phyloP scores from a whole-genome alignment of 2,329 filamentous ascomycete genomes.

The Colletotrichum higginsianum region DNA sequence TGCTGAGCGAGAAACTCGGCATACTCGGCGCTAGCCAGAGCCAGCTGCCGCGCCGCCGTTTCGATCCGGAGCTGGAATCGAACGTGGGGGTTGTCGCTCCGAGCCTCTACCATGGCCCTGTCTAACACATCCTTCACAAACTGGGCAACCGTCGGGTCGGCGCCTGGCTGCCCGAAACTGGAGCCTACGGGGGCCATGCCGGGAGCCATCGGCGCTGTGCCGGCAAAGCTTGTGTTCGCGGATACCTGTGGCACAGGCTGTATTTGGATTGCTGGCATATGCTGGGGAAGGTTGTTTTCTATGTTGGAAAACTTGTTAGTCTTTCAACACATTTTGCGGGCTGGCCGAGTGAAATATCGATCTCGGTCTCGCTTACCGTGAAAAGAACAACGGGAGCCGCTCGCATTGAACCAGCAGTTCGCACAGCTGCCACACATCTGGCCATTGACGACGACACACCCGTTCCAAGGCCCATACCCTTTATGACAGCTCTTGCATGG shows the following conservation, averaged over 20 bases:
- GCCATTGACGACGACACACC: constrained; percentile 71
- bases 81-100: constrained; percentile 58
- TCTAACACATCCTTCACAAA: constrained; percentile 59
- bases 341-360: neutral
- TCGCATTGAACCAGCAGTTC: constrained; percentile 76
- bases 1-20: constrained; percentile 58
- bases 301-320: constrained; percentile 22
- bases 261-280: constrained; percentile 49
- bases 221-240: constrained; percentile 49
- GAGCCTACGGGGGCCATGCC: constrained; percentile 50
- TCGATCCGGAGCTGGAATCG: constrained; percentile 68
- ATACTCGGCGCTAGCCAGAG: constrained; percentile 66
- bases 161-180: constrained; percentile 40
- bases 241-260: constrained; percentile 50
- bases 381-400: constrained; percentile 72
- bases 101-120: constrained; percentile 62
- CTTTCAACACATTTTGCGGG: neutral
- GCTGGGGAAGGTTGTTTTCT: constrained; percentile 64
- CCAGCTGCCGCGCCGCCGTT: constrained; percentile 68
- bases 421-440: constrained; percentile 74
- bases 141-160: constrained; percentile 36
- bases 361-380: constrained; percentile 61
- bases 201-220: constrained; percentile 45
- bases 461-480: constrained; percentile 72
- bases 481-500: constrained; percentile 74